These are phyloP conservation scores for Aspergillus sclerotiicarbonarius DNA, from an alignment of 495 filamentous ascomycete genomes.

Conservation along the genomic window DNA sequence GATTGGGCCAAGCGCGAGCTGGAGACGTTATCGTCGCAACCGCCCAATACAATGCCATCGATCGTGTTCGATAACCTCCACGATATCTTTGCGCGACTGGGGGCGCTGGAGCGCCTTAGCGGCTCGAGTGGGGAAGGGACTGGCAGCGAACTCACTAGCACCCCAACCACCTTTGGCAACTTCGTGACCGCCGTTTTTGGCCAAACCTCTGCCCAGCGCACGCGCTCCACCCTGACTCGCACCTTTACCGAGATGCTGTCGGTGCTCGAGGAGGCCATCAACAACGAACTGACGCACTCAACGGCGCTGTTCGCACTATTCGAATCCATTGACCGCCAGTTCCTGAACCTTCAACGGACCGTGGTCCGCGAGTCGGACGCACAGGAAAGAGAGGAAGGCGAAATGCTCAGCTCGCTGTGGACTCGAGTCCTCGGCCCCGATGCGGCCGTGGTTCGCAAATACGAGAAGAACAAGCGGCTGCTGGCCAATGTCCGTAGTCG, in stretches of 20 bases:
- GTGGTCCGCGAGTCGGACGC: conserved; percentile 77
- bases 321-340: conserved; percentile 82
- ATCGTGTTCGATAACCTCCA: conserved; percentile 77
- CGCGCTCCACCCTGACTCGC: conserved; percentile 72
- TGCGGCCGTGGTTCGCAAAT: conserved; percentile 70
- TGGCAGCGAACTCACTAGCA: conserved; percentile 27
- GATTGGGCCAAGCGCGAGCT: conserved; percentile 90
- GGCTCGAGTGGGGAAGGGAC: conserved; percentile 40
- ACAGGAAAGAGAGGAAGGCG: conserved; percentile 74
- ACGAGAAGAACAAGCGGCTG: conserved; percentile 77
- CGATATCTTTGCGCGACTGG: conserved; percentile 63
- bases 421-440: conserved; percentile 75
- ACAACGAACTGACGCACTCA: conserved; percentile 73
- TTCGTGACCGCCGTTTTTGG: conserved; percentile 71
- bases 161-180: conserved; percentile 64
- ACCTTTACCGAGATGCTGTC: conserved; percentile 84
- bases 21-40: conserved; percentile 48
- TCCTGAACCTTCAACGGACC: conserved; percentile 81
- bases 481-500: conserved; percentile 73
- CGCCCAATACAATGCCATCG: conserved; percentile 56
- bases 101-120: conserved; percentile 58
- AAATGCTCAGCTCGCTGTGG: conserved; percentile 82
- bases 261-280: conserved; percentile 86
- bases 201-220: conserved; percentile 73
- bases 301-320: conserved; percentile 78